A percentile compares a stretch with the other conserved stretches of the same genome.
Evolutionary conservation across 2,329 filamentous ascomycete genomes (phyloP).

Genomic region (Cladophialophora carrionii): DNA sequence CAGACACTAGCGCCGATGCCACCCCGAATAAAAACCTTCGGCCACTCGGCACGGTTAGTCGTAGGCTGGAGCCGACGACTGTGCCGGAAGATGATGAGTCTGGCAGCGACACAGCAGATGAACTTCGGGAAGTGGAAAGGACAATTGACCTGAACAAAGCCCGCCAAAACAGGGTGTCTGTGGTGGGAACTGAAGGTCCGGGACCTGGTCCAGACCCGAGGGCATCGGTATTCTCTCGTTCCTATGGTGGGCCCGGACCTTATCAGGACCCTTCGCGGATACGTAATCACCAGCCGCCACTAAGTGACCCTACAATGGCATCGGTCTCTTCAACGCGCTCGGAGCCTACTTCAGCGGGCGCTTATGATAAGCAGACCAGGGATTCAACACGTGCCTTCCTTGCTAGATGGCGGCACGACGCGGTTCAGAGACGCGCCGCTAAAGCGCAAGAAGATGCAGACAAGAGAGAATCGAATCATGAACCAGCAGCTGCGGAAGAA

Average conservation of each 20-base stretch:
- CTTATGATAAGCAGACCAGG: neutral
- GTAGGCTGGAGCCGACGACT: neutral
- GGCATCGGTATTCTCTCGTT: slow-evolving; percentile 27
- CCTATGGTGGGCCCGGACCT: slow-evolving; percentile 19
- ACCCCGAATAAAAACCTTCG: slow-evolving; percentile 21
- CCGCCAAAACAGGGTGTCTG: slow-evolving; percentile 4
- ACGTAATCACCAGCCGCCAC: slow-evolving; percentile 3
- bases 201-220: slow-evolving; percentile 16
- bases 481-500: slow-evolving; percentile 30
- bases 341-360: slow-evolving; percentile 21
- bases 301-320: slow-evolving; percentile 13
- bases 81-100: slow-evolving; percentile 18
- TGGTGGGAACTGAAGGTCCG: neutral
- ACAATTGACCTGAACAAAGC: slow-evolving; percentile 28
- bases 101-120: slow-evolving; percentile 24
- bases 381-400: slow-evolving; percentile 24
- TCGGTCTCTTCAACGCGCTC: slow-evolving; percentile 23
- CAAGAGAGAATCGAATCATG: slow-evolving; percentile 27
- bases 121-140: slow-evolving; percentile 20
- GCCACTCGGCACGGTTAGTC: slow-evolving; percentile 26
- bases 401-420: slow-evolving; percentile 29
- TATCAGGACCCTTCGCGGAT: slow-evolving; percentile 13
- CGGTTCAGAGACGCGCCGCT: slow-evolving; percentile 22
- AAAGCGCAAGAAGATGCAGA: slow-evolving; percentile 11
- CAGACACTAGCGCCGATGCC: slow-evolving; percentile 27